Evolutionary conservation across 768 basidiomycete genomes (phyloP), one percentile per base, ranked within the genome.

Genomic region (Boletus vinaceobasis): DNA sequence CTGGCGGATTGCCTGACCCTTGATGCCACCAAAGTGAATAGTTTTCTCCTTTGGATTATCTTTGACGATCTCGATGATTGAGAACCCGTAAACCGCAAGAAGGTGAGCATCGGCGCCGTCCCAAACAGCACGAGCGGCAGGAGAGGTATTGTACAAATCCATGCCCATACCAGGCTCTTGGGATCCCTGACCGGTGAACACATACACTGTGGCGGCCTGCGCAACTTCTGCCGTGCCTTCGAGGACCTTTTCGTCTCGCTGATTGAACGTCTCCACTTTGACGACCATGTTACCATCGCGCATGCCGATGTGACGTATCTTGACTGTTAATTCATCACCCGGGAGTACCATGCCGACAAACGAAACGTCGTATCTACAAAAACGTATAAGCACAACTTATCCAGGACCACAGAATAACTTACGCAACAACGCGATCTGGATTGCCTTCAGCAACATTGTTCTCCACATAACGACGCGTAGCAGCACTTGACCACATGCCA

Each of bases 111-210:
- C 95, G 48, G 96, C 96, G 46, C 87, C 86, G 55, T 98, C 96
- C 97, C 97, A 99, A 50, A 98, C 95, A 39, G 93, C 88, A 58
- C 90, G 90, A 52, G 97, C 97, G 19, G 95, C 93, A 42, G 93
- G 88, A 5, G 94, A 98, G 60, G 73, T 82, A 68, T 84, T 88
- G 80, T 98, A 99, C 2, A 99, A 82, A 61, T 98, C 95, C 94
- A 99, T 98, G 19, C 97, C 97, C 97, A 99, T 98, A 19, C 96
- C 93, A 43, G 87, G 86, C 73, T 98, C 96, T 70, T 98, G 96
- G 7, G 95, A 98, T 52, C 96, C 96, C 70, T 98, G 96, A 31
- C 96, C 96, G 38, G 96, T 98, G 79, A 98, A 98, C 62, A 97
- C 93, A 61, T 98, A 98, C 33, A 91, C 93, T 6, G 94, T 96